These are phyloP conservation scores for Blastocystis hominis DNA, from an alignment of 352 stramenopile species.

Conservation along the genomic window DNA sequence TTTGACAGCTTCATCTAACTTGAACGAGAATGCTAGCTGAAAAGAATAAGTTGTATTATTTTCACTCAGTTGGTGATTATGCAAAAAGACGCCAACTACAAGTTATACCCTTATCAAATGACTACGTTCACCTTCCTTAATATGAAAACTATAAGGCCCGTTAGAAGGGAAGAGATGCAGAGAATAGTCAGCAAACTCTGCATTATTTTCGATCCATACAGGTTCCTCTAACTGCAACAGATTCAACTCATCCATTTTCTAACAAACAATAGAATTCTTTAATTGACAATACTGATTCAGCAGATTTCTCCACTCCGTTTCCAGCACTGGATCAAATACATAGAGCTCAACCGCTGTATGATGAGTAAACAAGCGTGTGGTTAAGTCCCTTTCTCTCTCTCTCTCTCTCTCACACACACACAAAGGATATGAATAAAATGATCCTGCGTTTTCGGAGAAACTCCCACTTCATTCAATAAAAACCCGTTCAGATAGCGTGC, in stretches of 20 bases:
- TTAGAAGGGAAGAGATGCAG: neutral
- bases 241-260: neutral
- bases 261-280: neutral
- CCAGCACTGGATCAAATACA: neutral
- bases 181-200: neutral
- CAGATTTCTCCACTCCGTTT: conserved; percentile 1
- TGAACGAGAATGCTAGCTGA: neutral
- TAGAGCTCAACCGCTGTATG: neutral
- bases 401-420: neutral
- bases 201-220: neutral
- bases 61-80: neutral
- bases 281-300: conserved; percentile 19
- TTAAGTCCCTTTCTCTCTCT: neutral
- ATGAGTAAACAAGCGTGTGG: neutral
- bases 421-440: conserved; percentile 41
- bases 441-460: neutral
- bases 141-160: neutral
- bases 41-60: neutral
- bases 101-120: neutral
- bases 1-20: neutral
- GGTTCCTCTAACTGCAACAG: neutral
- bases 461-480: neutral
- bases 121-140: neutral
- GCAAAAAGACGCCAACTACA: neutral
- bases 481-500: neutral